A percentile compares a stretch with the other conserved stretches of the same genome.
Evolutionary conservation across 2,329 filamentous ascomycete genomes (phyloP).

Genomic region (Pestalotiopsis sp.): DNA sequence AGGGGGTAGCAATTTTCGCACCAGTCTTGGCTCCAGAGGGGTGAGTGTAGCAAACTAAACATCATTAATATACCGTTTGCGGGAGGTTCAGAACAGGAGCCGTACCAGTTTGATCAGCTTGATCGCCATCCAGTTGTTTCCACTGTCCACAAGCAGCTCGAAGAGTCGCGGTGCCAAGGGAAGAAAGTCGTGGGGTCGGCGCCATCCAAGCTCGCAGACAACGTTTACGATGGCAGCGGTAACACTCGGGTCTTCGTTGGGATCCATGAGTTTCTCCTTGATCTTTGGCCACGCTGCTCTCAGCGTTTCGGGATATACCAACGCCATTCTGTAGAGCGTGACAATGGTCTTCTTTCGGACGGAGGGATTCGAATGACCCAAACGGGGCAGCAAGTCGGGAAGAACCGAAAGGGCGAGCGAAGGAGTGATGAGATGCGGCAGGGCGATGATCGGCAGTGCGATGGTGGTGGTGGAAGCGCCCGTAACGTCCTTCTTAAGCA

Average conservation of each 20-base stretch:
- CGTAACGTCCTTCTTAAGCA: conserved; percentile 91
- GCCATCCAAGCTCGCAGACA: conserved; percentile 93
- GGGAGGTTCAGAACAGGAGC: conserved; percentile 13
- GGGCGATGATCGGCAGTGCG: conserved; percentile 80
- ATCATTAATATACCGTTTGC: conserved; percentile 23
- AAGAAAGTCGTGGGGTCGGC: conserved; percentile 90
- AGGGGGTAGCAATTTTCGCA: conserved; percentile 88
- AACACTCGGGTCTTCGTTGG: conserved; percentile 86
- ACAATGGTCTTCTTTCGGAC: conserved; percentile 96
- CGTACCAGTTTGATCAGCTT: conserved; percentile 94
- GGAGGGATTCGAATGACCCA: conserved; percentile 82
- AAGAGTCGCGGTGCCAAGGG: conserved; percentile 90
- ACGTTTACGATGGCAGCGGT: conserved; percentile 97
- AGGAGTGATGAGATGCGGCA: conserved; percentile 94
- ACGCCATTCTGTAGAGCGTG: conserved; percentile 86
- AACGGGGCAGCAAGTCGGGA: conserved; percentile 80
- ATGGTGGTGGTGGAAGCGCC: conserved; percentile 75
- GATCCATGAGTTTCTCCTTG: conserved; percentile 90
- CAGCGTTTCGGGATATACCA: conserved; percentile 96
- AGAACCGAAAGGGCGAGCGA: conserved; percentile 89
- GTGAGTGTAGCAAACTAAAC: conserved; percentile 88
- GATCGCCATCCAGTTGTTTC: conserved; percentile 99
- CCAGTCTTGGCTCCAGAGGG: conserved; percentile 85
- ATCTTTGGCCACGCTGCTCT: conserved; percentile 96
- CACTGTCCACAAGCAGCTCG: conserved; percentile 85